phyloP scores from a whole-genome alignment of 2,329 filamentous ascomycete species.

The Graphiopsis chlorocephala region DNA sequence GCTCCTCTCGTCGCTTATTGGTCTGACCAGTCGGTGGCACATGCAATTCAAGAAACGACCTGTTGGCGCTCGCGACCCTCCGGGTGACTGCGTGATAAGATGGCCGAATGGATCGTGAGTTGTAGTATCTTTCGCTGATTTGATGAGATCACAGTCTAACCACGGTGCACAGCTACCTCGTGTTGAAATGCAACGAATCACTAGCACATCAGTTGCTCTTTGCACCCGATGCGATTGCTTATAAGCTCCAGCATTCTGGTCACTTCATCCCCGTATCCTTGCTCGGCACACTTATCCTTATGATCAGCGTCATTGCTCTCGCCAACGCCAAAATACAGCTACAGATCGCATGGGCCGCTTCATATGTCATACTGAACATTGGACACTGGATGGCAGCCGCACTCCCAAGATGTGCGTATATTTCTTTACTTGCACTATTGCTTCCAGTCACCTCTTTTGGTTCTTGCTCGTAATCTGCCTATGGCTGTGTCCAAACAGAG shows the following conservation, averaged over 20 bases:
- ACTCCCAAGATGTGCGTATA: conserved; percentile 34
- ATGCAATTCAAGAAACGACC: conserved; percentile 42
- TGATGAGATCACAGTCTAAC: not conserved
- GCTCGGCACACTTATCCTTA: conserved; percentile 50
- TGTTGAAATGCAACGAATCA: conserved; percentile 50
- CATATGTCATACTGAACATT: conserved; percentile 50
- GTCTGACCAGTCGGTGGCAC: conserved; percentile 50
- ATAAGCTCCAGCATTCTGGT: conserved; percentile 40
- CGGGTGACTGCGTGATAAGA: conserved; percentile 44
- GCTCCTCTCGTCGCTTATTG: conserved; percentile 49
- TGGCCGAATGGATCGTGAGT: conserved; percentile 47
- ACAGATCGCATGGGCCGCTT: conserved; percentile 50
- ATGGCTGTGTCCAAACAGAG: not conserved
- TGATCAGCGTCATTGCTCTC: conserved; percentile 52
- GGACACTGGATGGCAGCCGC: conserved; percentile 53
- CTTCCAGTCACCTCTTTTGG: not conserved
- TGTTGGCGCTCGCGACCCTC: conserved; percentile 15
- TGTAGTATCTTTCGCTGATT: not conserved
- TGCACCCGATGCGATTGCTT: conserved; percentile 50
- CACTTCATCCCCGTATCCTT: conserved; percentile 49
- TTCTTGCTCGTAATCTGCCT: not conserved
- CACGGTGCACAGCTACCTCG: conserved; percentile 36
- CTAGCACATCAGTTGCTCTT: conserved; percentile 53
- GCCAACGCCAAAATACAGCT: conserved; percentile 48
- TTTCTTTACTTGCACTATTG: not conserved